Conservation (phyloP, 2,329 filamentous ascomycete genomes). For the Huntiella omanensis region DNA sequence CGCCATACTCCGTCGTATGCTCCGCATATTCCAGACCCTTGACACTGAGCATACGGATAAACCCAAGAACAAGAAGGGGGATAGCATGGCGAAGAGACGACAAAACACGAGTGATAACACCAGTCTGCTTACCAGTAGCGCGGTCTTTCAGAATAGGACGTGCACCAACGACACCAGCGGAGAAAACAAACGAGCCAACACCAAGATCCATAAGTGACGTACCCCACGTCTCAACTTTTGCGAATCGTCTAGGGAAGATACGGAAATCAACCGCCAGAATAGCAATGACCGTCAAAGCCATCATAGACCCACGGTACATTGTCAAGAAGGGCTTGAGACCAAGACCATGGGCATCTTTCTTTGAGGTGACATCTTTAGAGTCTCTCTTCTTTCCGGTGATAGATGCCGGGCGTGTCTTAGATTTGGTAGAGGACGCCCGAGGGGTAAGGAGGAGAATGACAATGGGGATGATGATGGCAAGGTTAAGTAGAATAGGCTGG, state of each 20-base stretch:
- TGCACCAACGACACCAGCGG: constrained; percentile 76
- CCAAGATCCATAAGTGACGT: constrained; percentile 98
- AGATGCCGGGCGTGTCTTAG: constrained; percentile 6
- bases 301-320: constrained; percentile 76
- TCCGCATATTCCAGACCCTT: constrained; percentile 93
- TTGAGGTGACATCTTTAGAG: constrained; percentile 11
- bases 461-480: constrained; percentile 55
- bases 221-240: constrained; percentile 98
- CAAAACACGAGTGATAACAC: constrained; percentile 39
- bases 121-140: constrained; percentile 27
- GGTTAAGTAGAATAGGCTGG: constrained; percentile 41
- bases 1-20: constrained; percentile 91
- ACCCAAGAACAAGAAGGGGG: constrained; percentile 61
- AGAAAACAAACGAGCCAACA: constrained; percentile 94
- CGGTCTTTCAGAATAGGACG: constrained; percentile 57
- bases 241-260: constrained; percentile 83
- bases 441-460: constrained; percentile 37
- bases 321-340: constrained; percentile 86
- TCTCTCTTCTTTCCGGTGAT: constrained; percentile 26
- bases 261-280: constrained; percentile 96
- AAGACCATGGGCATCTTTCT: constrained; percentile 24
- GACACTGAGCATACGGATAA: constrained; percentile 68
- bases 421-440: constrained; percentile 17
- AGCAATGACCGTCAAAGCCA: constrained; percentile 72
- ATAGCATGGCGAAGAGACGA: constrained; percentile 60